Base-by-base conservation (phyloP, 108 stramenopile species). In the Cyclotella atomus region DNA sequence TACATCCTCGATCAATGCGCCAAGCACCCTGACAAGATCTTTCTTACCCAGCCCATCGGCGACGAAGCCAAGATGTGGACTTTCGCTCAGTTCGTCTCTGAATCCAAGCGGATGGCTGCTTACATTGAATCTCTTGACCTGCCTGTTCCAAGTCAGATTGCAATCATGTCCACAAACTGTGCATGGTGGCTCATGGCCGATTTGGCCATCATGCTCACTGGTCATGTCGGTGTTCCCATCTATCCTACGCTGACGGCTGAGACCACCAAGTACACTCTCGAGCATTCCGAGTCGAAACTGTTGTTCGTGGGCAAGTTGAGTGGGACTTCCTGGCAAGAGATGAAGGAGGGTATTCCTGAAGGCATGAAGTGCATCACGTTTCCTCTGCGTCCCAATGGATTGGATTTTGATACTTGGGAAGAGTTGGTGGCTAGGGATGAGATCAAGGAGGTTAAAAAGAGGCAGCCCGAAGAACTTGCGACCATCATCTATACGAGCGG, bases 401-500 rank as follows among this genome's bases (percentile, higher is more conserved):
- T 71, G n/a, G 53, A 21, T 10, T 77, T 65, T 28, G 83, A 79
- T 12, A 86, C 75, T 20, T 91, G 90, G 90, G 86, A 77, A 1
- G 84, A 88, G 23, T 81, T 74, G 36, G 63, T 87, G 20, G 25
- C n/a, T 0, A 50, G 76, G 19, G 30, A 46, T 29, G 77, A 78
- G 65, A 65, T 71, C 27, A 78, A 71, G 57, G 53, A 49, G 27
- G 75, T 77, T 69, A 87, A 72, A 77, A 84, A 84, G 64, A 80
- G 90, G 23, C 75, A 80, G 28, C 35, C 55, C n/a, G 88, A 89
- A 7, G 90, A 91, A 69, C 82, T 91, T 86, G 88, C 88, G 23
- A 91, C 90, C 52, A 91, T 91, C 56, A 89, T 91, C 52, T 88
- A 88, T 85, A 91, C 90, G 14, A 84, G 84, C 65, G 90, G 90